Conservation (phyloP, 202 grass and related monocot species). For the Setaria italica region DNA sequence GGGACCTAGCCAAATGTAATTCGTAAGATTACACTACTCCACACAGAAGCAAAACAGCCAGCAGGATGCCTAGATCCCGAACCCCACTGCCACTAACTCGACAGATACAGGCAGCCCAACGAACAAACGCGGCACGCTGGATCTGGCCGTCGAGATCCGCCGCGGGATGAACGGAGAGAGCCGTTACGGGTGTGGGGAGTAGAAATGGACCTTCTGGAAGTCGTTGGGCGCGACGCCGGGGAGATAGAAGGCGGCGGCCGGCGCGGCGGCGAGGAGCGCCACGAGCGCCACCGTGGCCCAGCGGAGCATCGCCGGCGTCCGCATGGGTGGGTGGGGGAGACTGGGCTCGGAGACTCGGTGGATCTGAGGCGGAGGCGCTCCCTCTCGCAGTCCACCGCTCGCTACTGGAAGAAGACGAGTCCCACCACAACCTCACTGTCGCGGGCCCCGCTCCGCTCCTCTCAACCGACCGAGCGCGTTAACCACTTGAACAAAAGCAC, state of each 20-base stretch:
- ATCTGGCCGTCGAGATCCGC: slow-evolving; percentile 38
- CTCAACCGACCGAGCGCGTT: background rate
- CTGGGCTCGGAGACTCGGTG: background rate
- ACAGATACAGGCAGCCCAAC: background rate
- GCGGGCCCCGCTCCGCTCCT: background rate
- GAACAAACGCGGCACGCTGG: background rate
- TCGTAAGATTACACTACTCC: background rate
- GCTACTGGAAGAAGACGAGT: background rate
- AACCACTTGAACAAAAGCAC: background rate
- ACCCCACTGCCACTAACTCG: background rate
- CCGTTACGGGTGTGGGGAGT: background rate
- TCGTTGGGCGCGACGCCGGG: slow-evolving; percentile 55
- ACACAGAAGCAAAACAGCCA: background rate
- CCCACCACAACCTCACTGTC: background rate
- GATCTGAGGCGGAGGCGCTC: slow-evolving; percentile 27
- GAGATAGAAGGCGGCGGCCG: slow-evolving; percentile 48
- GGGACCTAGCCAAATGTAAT: background rate
- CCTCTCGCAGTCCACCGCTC: background rate
- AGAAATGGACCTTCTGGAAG: slow-evolving; percentile 43
- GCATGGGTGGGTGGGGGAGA: background rate
- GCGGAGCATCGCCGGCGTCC: slow-evolving; percentile 38
- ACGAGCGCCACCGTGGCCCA: slow-evolving; percentile 7
- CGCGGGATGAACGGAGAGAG: background rate
- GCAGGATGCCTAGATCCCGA: background rate
- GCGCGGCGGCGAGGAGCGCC: slow-evolving; percentile 16